Evolutionary conservation across 164 flowering plant species (phyloP).

Genomic region (Warburgia ugandensis): DNA sequence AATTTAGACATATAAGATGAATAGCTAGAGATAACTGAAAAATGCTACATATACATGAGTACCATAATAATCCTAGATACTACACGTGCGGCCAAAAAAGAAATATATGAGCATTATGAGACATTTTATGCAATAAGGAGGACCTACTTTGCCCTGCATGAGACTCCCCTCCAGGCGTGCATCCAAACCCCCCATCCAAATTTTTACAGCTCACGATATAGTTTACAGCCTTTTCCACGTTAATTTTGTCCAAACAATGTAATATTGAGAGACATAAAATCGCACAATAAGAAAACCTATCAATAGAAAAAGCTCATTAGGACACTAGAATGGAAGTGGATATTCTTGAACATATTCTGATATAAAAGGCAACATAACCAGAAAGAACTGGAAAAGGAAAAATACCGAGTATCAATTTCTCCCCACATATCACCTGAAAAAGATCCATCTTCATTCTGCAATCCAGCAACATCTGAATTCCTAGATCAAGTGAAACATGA

Average conservation of each 20-base stretch:
- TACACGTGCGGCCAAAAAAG: too few species aligned
- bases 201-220: slow-evolving; percentile 93
- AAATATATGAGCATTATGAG: neutral
- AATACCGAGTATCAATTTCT: slow-evolving; percentile 80
- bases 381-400: slow-evolving; percentile 1
- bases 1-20: too few species aligned
- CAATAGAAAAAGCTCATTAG: slow-evolving; percentile 1
- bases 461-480: slow-evolving; percentile 51
- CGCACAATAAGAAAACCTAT: slow-evolving; percentile 83
- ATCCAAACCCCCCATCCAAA: slow-evolving; percentile 93
- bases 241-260: slow-evolving; percentile 55
- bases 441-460: slow-evolving; percentile 95
- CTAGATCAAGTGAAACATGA: slow-evolving; percentile 27
- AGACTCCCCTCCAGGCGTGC: slow-evolving; percentile 94
- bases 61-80: too few species aligned
- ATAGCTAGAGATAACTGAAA: too few species aligned
- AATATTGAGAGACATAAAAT: slow-evolving; percentile 67
- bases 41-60: too few species aligned
- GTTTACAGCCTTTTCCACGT: slow-evolving; percentile 75
- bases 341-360: neutral
- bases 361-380: neutral
- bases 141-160: slow-evolving; percentile 91
- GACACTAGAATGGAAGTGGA: neutral
- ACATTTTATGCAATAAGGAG: neutral
- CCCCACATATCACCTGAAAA: slow-evolving; percentile 97